Evolutionary conservation across 2,329 filamentous ascomycete genomes (phyloP).

Genomic region (Botrytis squamosa): DNA sequence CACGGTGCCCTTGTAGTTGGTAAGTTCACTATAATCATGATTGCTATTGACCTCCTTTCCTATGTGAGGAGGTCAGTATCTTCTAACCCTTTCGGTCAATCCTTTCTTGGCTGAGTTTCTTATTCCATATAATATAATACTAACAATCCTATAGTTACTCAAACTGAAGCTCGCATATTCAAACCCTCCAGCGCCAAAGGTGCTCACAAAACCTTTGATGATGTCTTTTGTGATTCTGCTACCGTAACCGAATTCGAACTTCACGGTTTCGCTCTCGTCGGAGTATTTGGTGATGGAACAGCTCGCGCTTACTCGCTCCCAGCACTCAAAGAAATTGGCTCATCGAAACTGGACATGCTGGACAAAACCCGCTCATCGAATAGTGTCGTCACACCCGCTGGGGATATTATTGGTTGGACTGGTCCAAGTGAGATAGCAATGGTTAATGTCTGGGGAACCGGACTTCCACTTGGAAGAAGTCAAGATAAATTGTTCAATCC

Average conservation of each 20-base stretch:
- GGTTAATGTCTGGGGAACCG: constrained; percentile 81
- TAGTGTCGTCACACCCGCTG: constrained; percentile 70
- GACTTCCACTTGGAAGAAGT: constrained; percentile 58
- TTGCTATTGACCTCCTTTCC: neutral
- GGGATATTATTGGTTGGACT: constrained; percentile 83
- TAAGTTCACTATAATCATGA: constrained; percentile 41
- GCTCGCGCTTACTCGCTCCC: constrained; percentile 85
- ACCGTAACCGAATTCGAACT: constrained; percentile 71
- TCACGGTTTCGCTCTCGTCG: constrained; percentile 75
- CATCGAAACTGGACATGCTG: constrained; percentile 63
- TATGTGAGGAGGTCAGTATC: neutral
- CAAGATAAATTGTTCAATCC: constrained; percentile 80
- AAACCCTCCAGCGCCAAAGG: constrained; percentile 82
- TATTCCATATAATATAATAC: neutral
- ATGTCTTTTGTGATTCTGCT: constrained; percentile 76
- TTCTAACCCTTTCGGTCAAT: neutral
- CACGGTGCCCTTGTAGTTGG: constrained; percentile 79
- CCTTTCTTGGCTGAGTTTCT: neutral
- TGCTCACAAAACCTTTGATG: constrained; percentile 87
- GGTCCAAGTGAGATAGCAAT: constrained; percentile 83
- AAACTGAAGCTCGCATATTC: constrained; percentile 78
- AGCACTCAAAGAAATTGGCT: constrained; percentile 78
- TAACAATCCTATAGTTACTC: constrained; percentile 49
- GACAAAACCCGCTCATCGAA: constrained; percentile 71
- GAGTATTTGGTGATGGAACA: constrained; percentile 79